A percentile compares a stretch with the other conserved stretches of the same genome.
Evolutionary conservation across 225 moss, liverwort and hornwort species (phyloP).

Genomic region (Polytrichum formosum): DNA sequence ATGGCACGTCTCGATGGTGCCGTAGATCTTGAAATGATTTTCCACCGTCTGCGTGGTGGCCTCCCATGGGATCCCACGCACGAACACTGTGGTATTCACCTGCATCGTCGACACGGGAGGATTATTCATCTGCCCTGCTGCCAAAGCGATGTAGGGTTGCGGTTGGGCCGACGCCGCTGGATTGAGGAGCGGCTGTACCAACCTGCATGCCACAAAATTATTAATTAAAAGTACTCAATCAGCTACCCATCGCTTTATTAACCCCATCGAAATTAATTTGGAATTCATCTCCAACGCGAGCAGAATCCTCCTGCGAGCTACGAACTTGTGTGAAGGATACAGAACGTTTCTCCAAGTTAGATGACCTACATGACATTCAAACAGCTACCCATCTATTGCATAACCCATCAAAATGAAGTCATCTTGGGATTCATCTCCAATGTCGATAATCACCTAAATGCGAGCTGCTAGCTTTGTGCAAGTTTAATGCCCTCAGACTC

Average conservation of each 20-base stretch:
- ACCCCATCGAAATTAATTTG: too few relatives aligned
- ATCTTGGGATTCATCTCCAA: too few relatives aligned
- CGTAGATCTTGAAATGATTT: constrained; percentile 27
- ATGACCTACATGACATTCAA: too few relatives aligned
- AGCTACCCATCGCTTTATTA: neutral
- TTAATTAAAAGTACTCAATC: neutral
- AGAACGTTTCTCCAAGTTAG: too few relatives aligned
- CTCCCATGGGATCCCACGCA: constrained; percentile 49
- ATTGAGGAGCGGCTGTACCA: constrained; percentile 18
- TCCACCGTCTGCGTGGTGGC: constrained; percentile 44
- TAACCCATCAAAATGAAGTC: too few relatives aligned
- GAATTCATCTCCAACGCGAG: too few relatives aligned
- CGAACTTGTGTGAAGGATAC: too few relatives aligned
- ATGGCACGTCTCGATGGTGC: constrained; percentile 36
- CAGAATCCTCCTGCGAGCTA: too few relatives aligned
- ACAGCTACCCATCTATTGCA: too few relatives aligned
- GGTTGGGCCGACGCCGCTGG: neutral
- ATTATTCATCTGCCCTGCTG: neutral
- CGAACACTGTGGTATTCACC: constrained; percentile 43
- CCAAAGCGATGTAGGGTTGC: neutral
- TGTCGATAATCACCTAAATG: too few relatives aligned
- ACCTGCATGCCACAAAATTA: constrained; percentile 15
- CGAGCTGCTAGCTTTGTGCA: too few relatives aligned
- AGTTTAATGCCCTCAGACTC: too few relatives aligned
- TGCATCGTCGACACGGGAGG: neutral